Conservation (phyloP, 768 basidiomycete genomes). For the Calvatia gigantea region DNA sequence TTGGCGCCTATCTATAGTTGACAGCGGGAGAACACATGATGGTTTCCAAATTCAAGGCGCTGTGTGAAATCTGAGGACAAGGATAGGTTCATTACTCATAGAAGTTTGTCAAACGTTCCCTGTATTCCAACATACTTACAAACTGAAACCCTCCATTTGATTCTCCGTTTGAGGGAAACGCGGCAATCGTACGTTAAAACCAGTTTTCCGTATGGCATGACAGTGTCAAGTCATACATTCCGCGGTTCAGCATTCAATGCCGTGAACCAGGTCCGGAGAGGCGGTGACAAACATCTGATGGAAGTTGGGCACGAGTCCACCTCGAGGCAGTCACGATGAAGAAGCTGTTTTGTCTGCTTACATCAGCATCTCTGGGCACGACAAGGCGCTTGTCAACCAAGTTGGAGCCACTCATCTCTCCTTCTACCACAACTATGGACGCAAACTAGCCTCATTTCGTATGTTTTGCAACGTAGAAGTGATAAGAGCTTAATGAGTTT, state of each 20-base stretch:
- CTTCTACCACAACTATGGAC: background rate
- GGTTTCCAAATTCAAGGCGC: too few species aligned
- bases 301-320: constrained; percentile 9
- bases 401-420: background rate
- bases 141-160: too few species aligned
- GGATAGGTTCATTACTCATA: too few species aligned
- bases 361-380: background rate
- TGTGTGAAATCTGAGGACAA: too few species aligned
- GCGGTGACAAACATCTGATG: constrained; percentile 10
- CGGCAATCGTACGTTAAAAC: too few species aligned
- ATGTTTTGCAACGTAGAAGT: background rate
- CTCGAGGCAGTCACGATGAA: constrained; percentile 6
- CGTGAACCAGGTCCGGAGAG: background rate
- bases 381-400: background rate
- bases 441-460: background rate
- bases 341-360: background rate
- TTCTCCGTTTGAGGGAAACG: too few species aligned
- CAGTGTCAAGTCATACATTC: too few species aligned
- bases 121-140: too few species aligned
- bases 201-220: too few species aligned
- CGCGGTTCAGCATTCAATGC: background rate
- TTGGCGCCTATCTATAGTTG: too few species aligned
- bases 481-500: background rate
- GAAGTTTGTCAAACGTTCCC: too few species aligned
- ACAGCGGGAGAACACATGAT: too few species aligned